Evolutionary conservation across 306 rosid genomes (phyloP), one percentile per base, ranked within the genome.

Genomic region (Vigna radiata): DNA sequence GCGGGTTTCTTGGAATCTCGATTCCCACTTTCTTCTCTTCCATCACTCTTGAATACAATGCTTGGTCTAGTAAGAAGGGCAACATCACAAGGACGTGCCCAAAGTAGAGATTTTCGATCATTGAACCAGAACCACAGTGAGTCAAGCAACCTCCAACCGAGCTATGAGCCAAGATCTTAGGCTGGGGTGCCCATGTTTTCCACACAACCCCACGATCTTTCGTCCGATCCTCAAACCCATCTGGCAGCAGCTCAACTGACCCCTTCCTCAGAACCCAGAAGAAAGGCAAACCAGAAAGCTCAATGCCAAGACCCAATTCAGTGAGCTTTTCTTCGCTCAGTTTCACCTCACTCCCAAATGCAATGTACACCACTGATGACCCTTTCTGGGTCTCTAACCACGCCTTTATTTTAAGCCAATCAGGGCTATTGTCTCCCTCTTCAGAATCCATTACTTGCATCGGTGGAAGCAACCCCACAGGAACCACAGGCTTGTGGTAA

Each of bases 261-360:
- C 76, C 87, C 7, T 21, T 81, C 65, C 88, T 85, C 18, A 85
- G 55, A 13, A 69, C 96, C 96, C 96, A 90, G 56, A 90, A 85
- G 85, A 86, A 88, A 4, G 91, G 82, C 75, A 88, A 67, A 3
- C 76, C 79, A 0, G 92, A 88, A 21, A 75, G 80, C 67, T 90
- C 92, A 33, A 88, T 82, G 10, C 85, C 85, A 72, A 82, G 71
- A 25, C 79, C 82, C 39, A 82, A 65, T 50, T 77, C 86, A 56
- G 72, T 72, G 66, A 77, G 76, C 17, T 66, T 72, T n/a, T 77
- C 82, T 72, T 82, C 78, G 52, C 89, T 90, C 7, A 86, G 78
- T 44, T 85, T 90, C 44, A 90, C 70, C 81, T 86, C 89, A 50
- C 88, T 85, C 7, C 95, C 95, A 70, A 90, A 75, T 21, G 92